Evolutionary conservation across 2,329 filamentous ascomycete species (phyloP), one percentile per base, ranked within the genome.

Genomic region (Penicillium sp.): DNA sequence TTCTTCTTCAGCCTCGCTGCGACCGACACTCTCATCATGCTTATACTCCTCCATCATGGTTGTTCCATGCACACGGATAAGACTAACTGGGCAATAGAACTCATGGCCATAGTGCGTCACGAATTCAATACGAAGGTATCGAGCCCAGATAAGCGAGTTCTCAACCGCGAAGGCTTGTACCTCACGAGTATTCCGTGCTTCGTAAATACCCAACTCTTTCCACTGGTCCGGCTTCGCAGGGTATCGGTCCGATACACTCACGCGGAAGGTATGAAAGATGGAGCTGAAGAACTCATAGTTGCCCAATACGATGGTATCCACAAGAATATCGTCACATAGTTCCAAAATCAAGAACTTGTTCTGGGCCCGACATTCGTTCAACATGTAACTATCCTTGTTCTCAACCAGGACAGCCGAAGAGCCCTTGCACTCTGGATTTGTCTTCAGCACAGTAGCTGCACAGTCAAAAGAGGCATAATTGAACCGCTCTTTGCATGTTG

Each of bases 221-320:
- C 94, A 99, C 64, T 94, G 90, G 48, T 96, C 92, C 53, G 85
- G 75, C 73, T 97, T 97, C 51, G 94, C 89, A 0, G 94, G 94
- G 73, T 97, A 97, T 54, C 91, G 86, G 75, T 97, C 94, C 55
- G 92, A 95, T 46, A 97, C 93, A 70, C 90, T 95, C 63, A 97
- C 86, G 49, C 89, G 84, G 72, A 99, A 97, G 46, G 87, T 89
- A 51, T 92, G 88, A 65, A 97, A 89, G 83, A 96, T 97, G 70
- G 92, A 97, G 53, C 92, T 96, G 79, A 99, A 99, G 79, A 99
- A 99, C 73, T 99, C 94, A 67, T 95, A 99, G 72, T 99, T 99
- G 58, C 93, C 94, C 51, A 99, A 81, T n/a, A 97, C 94, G 40
- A 99, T 82, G 0, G 94, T 99, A 70, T 99, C 94, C 55, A 99